Base-by-base conservation (phyloP, 345 rosid genomes). In the Arabis hirsuta region DNA sequence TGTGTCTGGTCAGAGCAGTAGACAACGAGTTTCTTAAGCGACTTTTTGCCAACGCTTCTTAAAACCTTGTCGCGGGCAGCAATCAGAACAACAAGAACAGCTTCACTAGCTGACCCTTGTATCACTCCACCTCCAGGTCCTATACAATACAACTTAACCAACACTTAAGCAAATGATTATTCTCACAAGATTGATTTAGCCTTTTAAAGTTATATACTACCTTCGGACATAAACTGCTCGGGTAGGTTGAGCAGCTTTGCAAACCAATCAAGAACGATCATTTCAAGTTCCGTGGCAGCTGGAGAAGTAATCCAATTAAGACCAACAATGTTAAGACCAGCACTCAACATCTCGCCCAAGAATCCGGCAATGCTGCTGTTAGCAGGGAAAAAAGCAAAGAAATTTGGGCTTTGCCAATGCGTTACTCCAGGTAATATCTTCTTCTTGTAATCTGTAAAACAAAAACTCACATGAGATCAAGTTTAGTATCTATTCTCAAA, bases 61-160 rank as follows among this genome's bases (percentile, higher is more conserved):
- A 85, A 71, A 60, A 80, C 74, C 57, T 81, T 83, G 56, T 90
- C 94, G 2, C 96, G 94, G 26, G 97, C 98, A 64, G 94, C 94
- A 73, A 89, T 64, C 12, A 89, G 66, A 32, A 81, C 90, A 65
- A 89, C 94, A n/a, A 90, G 83, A 72, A 87, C 66, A 82, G 97
- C 94, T 86, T 93, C 98, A 85, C 98, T 87, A 36, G 97, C 96
- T 4, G 98, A 82, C 9, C 94, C 98, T 76, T 90, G 97, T 78
- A 93, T 89, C 27, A 93, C 96, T 44, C 96, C 97, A 71, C 98
- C 97, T 61, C 97, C 96, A 62, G 81, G 77, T 82, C 88, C 98
- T 93, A 32, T 32, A 84, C 63, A 78, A 75, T 16, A 70, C 22
- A 59, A 13, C 14, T 46, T 42, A 51, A 42, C 12, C 11, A 26